Conservation (phyloP, 2,329 filamentous ascomycete species). For the Pseudogymnoascus sp. region DNA sequence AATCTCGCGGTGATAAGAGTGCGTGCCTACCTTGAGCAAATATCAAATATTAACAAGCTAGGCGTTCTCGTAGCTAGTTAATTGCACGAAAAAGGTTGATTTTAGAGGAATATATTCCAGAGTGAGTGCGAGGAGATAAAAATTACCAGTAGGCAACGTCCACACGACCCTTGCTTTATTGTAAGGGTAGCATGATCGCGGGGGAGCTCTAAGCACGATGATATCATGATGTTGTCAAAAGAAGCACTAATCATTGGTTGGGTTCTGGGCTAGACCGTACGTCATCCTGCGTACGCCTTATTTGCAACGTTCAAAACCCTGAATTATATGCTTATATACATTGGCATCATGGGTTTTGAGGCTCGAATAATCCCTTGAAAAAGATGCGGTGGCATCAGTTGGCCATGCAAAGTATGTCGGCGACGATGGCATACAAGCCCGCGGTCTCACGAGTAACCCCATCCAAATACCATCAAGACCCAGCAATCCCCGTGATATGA, state of each 20-base stretch:
- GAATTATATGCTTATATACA: conserved; percentile 9
- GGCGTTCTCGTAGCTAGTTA: neutral
- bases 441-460: neutral
- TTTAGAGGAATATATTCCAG: neutral
- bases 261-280: neutral
- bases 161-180: conserved; percentile 1
- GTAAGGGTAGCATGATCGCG: neutral
- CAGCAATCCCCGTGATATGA: neutral
- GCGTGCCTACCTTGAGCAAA: neutral
- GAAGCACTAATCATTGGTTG: neutral
- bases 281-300: neutral
- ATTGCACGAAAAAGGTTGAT: neutral
- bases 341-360: neutral
- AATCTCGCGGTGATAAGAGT: neutral
- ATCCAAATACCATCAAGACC: neutral
- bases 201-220: conserved; percentile 1
- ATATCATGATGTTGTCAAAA: conserved; percentile 7
- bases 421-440: neutral
- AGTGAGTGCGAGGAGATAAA: neutral
- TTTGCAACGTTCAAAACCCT: neutral
- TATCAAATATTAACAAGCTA: neutral
- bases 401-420: neutral
- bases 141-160: neutral
- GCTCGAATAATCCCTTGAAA: neutral
- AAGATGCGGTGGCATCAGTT: neutral